These are phyloP conservation scores for Macrotyloma uniflorum DNA, from an alignment of 306 rosid species.

Conservation along the genomic window DNA sequence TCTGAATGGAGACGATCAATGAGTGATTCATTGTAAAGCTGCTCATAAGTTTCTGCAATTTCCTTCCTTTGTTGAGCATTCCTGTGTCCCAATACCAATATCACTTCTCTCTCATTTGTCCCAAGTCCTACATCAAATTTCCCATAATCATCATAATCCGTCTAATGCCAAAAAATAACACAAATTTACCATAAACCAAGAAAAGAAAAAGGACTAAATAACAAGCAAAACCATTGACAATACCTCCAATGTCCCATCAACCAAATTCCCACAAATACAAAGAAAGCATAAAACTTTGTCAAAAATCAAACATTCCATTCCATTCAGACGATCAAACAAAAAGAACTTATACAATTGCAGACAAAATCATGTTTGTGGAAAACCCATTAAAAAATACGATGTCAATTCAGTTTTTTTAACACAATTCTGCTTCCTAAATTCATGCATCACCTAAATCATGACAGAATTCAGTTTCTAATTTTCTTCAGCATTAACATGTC, in stretches of 20 bases:
- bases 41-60: conserved; percentile 73
- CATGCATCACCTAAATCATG: neutral
- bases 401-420: conserved; percentile 17
- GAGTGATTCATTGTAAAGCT: conserved; percentile 80
- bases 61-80: conserved; percentile 72
- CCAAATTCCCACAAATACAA: neutral
- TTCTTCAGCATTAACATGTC: conserved; percentile 1
- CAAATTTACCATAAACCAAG: neutral
- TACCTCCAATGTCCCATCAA: conserved; percentile 1
- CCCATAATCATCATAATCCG: conserved; percentile 16
- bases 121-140: conserved; percentile 60
- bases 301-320: neutral
- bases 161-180: neutral
- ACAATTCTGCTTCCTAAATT: conserved; percentile 1
- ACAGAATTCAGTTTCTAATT: neutral
- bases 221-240: neutral
- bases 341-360: neutral
- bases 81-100: conserved; percentile 79
- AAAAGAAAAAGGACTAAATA: neutral
- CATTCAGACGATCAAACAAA: neutral
- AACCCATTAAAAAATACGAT: conserved; percentile 12
- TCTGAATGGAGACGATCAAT: conserved; percentile 63
- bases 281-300: neutral
- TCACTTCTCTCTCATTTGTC: conserved; percentile 63
- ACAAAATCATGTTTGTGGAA: neutral